Evolutionary conservation across 2,329 filamentous ascomycete genomes (phyloP).

Genomic region (Stagonosporopsis tanaceti): DNA sequence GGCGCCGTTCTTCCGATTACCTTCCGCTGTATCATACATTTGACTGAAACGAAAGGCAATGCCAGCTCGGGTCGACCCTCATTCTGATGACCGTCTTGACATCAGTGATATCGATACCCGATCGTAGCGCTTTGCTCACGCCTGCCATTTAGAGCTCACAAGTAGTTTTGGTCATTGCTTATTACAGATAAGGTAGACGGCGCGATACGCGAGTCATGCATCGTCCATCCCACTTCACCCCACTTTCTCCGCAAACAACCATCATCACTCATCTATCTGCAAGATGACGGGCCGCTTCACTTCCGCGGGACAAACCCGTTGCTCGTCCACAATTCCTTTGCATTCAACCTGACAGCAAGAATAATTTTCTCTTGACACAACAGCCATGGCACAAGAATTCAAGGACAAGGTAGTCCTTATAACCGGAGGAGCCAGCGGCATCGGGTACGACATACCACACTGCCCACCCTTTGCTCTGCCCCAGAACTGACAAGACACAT

Average conservation of each 20-base stretch:
- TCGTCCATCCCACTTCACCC: constrained; percentile 46
- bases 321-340: neutral
- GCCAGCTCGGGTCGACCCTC: neutral
- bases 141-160: neutral
- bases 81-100: neutral
- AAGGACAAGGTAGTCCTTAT: constrained; percentile 41
- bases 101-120: neutral
- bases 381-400: constrained; percentile 40
- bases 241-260: constrained; percentile 37
- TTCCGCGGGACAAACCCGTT: neutral
- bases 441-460: constrained; percentile 47
- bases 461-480: too few relatives aligned
- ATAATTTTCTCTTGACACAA: neutral
- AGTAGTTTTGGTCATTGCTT: neutral
- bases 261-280: constrained; percentile 16
- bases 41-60: constrained; percentile 1
- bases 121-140: neutral
- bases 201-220: constrained; percentile 38
- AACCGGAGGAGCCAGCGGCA: constrained; percentile 54
- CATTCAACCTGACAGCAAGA: neutral
- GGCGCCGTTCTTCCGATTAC: constrained; percentile 2
- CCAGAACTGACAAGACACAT: neutral
- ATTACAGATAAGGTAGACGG: constrained; percentile 9
- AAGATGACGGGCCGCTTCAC: constrained; percentile 15
- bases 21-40: constrained; percentile 19